Percentiles rank a stretch among this genome's conserved stretches.
Conservation (phyloP, 2,329 filamentous ascomycete genomes). For the Aspergillus ochraceoroseus region DNA sequence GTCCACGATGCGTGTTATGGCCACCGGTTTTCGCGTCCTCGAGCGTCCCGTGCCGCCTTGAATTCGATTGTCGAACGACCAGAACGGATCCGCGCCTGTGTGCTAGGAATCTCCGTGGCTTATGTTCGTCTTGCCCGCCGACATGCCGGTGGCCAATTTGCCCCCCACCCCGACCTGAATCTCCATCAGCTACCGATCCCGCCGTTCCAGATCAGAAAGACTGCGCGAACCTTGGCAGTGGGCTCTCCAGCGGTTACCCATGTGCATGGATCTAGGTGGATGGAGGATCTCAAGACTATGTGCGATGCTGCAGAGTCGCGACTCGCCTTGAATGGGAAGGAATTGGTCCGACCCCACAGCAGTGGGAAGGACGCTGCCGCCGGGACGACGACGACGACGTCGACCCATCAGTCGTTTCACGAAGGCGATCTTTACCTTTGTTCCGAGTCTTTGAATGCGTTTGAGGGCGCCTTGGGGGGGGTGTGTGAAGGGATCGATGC, state of each 20-base stretch:
- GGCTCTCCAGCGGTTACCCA: slow-evolving; percentile 75
- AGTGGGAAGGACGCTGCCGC: slow-evolving; percentile 41
- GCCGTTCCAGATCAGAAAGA: slow-evolving; percentile 83
- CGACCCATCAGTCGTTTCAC: slow-evolving; percentile 57
- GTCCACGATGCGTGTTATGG: slow-evolving; percentile 93
- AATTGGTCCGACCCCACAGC: slow-evolving; percentile 61
- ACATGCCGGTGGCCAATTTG: slow-evolving; percentile 64
- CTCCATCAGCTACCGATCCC: slow-evolving; percentile 53
- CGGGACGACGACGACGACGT: slow-evolving; percentile 34
- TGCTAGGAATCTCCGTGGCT: slow-evolving; percentile 75
- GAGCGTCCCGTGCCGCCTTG: slow-evolving; percentile 65
- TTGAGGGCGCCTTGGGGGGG: slow-evolving; percentile 86
- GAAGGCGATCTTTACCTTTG: slow-evolving; percentile 90
- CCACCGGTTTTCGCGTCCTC: slow-evolving; percentile 80
- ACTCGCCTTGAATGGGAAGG: slow-evolving; percentile 70
- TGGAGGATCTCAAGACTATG: slow-evolving; percentile 83
- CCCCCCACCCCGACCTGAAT: slow-evolving; percentile 61
- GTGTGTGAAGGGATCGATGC: slow-evolving; percentile 89
- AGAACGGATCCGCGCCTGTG: slow-evolving; percentile 78
- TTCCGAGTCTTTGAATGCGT: slow-evolving; percentile 74
- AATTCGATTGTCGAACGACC: slow-evolving; percentile 87
- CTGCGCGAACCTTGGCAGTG: slow-evolving; percentile 64
- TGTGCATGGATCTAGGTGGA: slow-evolving; percentile 88
- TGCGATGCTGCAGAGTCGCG: slow-evolving; percentile 75
- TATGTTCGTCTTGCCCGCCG: slow-evolving; percentile 86